Evolutionary conservation across 257 asterid species (phyloP), one percentile per base, ranked within the genome.

Genomic region (Petrea volubilis): DNA sequence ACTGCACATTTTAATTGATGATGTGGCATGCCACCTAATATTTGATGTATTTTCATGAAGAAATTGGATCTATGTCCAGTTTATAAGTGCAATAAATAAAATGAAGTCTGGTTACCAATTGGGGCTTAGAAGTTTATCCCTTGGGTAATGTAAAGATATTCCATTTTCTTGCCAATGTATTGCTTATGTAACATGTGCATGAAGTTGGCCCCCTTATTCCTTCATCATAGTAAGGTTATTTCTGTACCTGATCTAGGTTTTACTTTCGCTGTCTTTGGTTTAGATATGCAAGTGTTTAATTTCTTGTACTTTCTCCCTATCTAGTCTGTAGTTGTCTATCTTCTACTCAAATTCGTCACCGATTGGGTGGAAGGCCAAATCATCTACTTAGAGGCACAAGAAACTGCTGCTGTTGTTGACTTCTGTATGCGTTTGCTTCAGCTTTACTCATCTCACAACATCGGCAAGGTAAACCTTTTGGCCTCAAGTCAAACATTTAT

Each of bases 331-430:
- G 88, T 94, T 64, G 88, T 94, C 87, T 94, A 94, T 84, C 93
- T 86, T 79, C 84, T 94, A 50, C 96, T 94, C 82, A 94, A 86
- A 82, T 94, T 88, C 82, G 97, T 88, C 55, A 88, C 90, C 66
- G 89, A 89, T 72, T 94, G 98, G 99, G 96, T 94, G 83, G 95
- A 85, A 27, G 97, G 95, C 70, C 99, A 94, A 90, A 92, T 94
- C 76, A 83, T 70, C 82, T 86, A 86, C 87, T 82, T 94, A 57
- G 98, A 94, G 83, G 93, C 96, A 70, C 97, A 77, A 73, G 99
- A 94, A 88, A 94, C 98, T 67, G 93, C 87, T 74, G 84, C 79
- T 64, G 96, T 85, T 63, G 87, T 94, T 53, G 92, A 86, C 79
- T 94, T 94, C 83, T 91, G 96, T 65, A 84, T 84, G 93, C 93